Percentiles rank a stretch among this genome's conserved stretches.
These are phyloP conservation scores for Cyclotella kingstonii DNA, from an alignment of 108 stramenopile genomes.

Conservation along the genomic window DNA sequence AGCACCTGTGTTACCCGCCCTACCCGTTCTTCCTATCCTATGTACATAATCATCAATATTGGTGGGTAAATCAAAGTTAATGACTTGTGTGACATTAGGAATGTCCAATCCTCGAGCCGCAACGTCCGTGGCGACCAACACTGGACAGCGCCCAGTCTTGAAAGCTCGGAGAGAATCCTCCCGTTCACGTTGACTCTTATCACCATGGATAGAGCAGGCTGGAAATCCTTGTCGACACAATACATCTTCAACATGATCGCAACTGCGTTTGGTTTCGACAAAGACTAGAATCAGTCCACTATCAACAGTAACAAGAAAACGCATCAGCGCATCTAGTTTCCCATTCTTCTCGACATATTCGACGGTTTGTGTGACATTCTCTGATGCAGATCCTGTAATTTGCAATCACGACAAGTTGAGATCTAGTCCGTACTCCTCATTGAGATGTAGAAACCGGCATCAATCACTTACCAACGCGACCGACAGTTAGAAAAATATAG, in stretches of 20 bases:
- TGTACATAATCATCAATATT: constrained; percentile 98
- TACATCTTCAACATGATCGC: constrained; percentile 92
- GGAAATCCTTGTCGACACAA: constrained; percentile 86
- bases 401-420: constrained; percentile 52
- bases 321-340: constrained; percentile 86
- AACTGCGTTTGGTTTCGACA: constrained; percentile 96
- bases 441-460: constrained; percentile 96
- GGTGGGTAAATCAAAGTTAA: constrained; percentile 95
- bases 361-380: constrained; percentile 72
- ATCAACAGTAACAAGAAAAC: constrained; percentile 79
- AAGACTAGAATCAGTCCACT: constrained; percentile 96
- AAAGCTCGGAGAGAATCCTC: constrained; percentile 88
- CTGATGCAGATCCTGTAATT: constrained; percentile 52
- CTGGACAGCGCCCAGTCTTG: constrained; percentile 68
- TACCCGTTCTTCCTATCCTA: constrained; percentile 98
- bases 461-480: constrained; percentile 88
- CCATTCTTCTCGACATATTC: constrained; percentile 92
- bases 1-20: constrained; percentile 94
- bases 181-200: constrained; percentile 94
- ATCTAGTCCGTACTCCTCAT: constrained; percentile 88
- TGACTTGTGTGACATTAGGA: constrained; percentile 94
- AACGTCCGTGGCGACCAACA: constrained; percentile 95
- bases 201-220: constrained; percentile 96
- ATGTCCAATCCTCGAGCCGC: constrained; percentile 98
- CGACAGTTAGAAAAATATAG: constrained; percentile 96